phyloP scores from a whole-genome alignment of 2,329 filamentous ascomycete genomes.

The Whalleya microplaca region DNA sequence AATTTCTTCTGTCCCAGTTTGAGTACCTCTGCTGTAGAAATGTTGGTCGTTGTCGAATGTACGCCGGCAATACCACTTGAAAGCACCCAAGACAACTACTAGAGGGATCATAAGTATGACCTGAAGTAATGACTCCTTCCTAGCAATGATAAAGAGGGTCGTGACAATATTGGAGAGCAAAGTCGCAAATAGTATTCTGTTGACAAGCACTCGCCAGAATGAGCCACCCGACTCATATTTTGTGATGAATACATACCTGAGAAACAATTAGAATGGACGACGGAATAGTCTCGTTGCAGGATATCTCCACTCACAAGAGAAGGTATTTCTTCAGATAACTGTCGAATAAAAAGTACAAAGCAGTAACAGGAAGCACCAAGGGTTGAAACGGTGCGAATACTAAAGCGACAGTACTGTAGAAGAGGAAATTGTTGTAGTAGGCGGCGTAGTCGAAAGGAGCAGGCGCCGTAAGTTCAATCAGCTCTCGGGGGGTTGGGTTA shows the following conservation, averaged over 20 bases:
- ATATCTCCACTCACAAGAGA: constrained; percentile 53
- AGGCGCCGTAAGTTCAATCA: constrained; percentile 89
- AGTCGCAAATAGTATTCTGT: constrained; percentile 54
- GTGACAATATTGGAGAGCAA: constrained; percentile 26
- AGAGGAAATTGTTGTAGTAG: constrained; percentile 97
- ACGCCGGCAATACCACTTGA: constrained; percentile 80
- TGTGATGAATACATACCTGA: constrained; percentile 83
- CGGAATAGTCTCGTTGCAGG: neutral
- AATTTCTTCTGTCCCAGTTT: constrained; percentile 48
- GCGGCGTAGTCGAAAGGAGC: constrained; percentile 89
- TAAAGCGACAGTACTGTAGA: constrained; percentile 83
- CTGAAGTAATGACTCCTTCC: constrained; percentile 58
- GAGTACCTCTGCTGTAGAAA: constrained; percentile 61
- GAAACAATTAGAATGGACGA: neutral
- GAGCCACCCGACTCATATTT: constrained; percentile 92
- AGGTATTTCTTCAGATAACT: constrained; percentile 91
- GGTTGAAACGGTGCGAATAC: constrained; percentile 85
- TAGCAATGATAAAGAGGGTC: constrained; percentile 68
- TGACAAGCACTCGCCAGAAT: constrained; percentile 89
- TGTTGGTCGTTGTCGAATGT: constrained; percentile 74
- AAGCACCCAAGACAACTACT: constrained; percentile 72
- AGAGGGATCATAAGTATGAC: constrained; percentile 73
- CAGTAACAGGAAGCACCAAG: constrained; percentile 79
- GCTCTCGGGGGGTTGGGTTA: constrained; percentile 76
- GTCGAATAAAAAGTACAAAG: constrained; percentile 85